phyloP scores from a whole-genome alignment of 2,329 filamentous ascomycete genomes.

The Stagonosporopsis tanaceti region DNA sequence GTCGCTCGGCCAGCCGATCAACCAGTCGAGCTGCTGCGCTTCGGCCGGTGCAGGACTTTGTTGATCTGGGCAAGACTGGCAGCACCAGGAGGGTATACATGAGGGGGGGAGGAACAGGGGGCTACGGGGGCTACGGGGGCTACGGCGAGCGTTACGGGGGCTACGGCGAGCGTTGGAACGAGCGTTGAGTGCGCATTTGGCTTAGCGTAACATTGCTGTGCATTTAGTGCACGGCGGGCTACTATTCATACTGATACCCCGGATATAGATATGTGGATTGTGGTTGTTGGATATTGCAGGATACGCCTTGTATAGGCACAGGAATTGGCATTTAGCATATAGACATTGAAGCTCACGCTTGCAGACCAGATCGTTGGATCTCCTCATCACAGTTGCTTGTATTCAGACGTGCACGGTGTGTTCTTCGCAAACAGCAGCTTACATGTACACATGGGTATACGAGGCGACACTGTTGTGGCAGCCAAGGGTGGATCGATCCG shows the following conservation, averaged over 20 bases:
- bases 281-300: not conserved
- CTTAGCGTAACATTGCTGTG: not conserved
- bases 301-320: not conserved
- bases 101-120: slow-evolving; percentile 36
- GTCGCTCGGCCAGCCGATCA: slow-evolving; percentile 38
- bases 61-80: slow-evolving; percentile 75
- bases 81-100: slow-evolving; percentile 76
- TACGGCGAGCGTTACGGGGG: slow-evolving; percentile 6
- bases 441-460: no score
- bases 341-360: not conserved
- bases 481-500: no score
- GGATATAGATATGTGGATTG: slow-evolving; percentile 21
- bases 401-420: no score
- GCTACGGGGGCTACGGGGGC: not conserved
- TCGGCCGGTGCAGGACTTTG: slow-evolving; percentile 58
- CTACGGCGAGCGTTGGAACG: slow-evolving; percentile 13
- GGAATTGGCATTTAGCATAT: not conserved
- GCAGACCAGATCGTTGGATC: not conserved
- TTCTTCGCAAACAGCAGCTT: not conserved
- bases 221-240: slow-evolving; percentile 7
- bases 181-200: slow-evolving; percentile 1
- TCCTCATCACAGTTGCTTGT: not conserved
- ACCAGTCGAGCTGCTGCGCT: slow-evolving; percentile 26
- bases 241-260: slow-evolving; percentile 21
- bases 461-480: no score